These are phyloP conservation scores for Limnanthes douglasii DNA, from an alignment of 345 rosid species.

Conservation along the genomic window DNA sequence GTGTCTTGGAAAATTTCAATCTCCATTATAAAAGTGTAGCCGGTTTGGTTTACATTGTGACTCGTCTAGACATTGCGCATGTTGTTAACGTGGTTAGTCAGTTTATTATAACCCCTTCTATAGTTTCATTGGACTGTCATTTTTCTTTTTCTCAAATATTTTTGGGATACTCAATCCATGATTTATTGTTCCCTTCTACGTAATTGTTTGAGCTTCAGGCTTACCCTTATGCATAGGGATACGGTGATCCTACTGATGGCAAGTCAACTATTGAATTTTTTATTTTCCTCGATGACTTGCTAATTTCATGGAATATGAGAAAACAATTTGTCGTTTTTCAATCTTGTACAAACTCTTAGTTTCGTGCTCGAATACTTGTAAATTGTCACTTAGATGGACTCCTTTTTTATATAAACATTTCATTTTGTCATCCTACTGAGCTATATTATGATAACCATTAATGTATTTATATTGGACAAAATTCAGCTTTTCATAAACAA, in stretches of 20 bases:
- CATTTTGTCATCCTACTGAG: background rate
- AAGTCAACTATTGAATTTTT: too few species aligned
- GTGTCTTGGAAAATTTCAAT: background rate
- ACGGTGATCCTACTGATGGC: too few species aligned
- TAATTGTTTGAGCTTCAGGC: too few species aligned
- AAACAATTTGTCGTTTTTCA: background rate
- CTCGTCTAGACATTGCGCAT: too few species aligned
- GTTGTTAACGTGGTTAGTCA: too few species aligned
- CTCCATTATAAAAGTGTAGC: background rate
- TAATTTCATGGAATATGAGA: background rate
- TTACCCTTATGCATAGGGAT: too few species aligned
- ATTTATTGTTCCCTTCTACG: too few species aligned
- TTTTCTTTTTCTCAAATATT: too few species aligned
- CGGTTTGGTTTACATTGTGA: background rate
- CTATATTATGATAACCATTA: background rate
- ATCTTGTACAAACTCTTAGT: background rate
- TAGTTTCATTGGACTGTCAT: too few species aligned
- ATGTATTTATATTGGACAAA: background rate
- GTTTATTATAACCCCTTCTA: too few species aligned
- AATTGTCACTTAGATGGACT: background rate
- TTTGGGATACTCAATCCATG: too few species aligned
- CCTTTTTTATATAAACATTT: background rate
- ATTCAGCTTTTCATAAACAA: background rate
- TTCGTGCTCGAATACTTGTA: background rate
- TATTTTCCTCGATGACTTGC: background rate